phyloP scores from a whole-genome alignment of 108 stramenopile genomes.

The Aureococcus anophagefferens region DNA sequence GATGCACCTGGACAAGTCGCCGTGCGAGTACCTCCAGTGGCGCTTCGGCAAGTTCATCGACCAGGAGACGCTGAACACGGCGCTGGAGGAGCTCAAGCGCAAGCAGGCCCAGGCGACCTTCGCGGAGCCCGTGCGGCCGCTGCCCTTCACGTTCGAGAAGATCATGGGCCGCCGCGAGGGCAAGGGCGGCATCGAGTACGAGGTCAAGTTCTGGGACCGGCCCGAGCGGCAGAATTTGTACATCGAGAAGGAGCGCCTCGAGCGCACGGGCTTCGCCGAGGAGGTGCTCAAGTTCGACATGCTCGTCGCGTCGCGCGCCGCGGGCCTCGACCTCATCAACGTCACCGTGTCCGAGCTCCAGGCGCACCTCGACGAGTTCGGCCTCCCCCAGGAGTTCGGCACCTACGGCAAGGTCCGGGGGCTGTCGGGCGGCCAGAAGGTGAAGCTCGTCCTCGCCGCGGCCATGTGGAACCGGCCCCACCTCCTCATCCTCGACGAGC shows the following conservation, averaged over 20 bases:
- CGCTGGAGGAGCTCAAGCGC: slow-evolving; percentile 18
- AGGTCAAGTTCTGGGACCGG: slow-evolving; percentile 54
- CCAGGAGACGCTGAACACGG: slow-evolving; percentile 50
- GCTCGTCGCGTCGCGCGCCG: slow-evolving; percentile 60
- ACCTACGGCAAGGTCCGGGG: slow-evolving; percentile 93
- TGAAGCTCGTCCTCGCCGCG: slow-evolving; percentile 95
- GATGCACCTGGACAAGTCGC: slow-evolving; percentile 75
- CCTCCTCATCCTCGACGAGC: slow-evolving; percentile 88
- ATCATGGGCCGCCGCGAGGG: slow-evolving; percentile 86
- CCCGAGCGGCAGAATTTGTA: slow-evolving; percentile 13
- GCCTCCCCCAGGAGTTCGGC: slow-evolving; percentile 89
- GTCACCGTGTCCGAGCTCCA: slow-evolving; percentile 82
- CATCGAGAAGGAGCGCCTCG: slow-evolving; percentile 16
- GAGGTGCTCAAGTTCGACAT: slow-evolving; percentile 29
- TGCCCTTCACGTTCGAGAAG: slow-evolving; percentile 4
- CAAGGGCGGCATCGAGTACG: slow-evolving; percentile 75
- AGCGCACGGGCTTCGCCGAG: slow-evolving; percentile 18
- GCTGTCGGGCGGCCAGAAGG: slow-evolving; percentile 91
- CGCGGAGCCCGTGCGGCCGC: slow-evolving; percentile 16
- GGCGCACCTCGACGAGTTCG: slow-evolving; percentile 89
- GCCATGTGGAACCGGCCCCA: slow-evolving; percentile 97
- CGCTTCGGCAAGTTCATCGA: slow-evolving; percentile 81
- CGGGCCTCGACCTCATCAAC: slow-evolving; percentile 77
- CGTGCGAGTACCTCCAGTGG: slow-evolving; percentile 92
- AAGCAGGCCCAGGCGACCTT: slow-evolving; percentile 29